These are phyloP conservation scores for Terana coerulea DNA, from an alignment of 768 basidiomycete species.

Conservation along the genomic window DNA sequence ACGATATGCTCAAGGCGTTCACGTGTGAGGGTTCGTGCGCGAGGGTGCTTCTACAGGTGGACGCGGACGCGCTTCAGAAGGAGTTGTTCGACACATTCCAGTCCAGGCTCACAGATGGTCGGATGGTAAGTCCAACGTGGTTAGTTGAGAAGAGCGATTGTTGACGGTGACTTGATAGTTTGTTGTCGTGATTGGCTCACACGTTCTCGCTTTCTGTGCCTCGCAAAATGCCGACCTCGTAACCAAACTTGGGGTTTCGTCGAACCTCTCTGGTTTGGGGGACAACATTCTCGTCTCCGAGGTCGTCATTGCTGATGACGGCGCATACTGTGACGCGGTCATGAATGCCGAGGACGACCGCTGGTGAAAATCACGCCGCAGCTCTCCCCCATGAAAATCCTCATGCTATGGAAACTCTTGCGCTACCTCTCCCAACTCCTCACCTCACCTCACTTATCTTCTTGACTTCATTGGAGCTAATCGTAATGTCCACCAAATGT, in stretches of 20 bases:
- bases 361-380: slow-evolving; percentile 16
- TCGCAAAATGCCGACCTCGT: slow-evolving; percentile 43
- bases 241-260: slow-evolving; percentile 48
- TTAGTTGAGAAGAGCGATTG: not conserved
- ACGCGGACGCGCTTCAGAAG: slow-evolving; percentile 40
- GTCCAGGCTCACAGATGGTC: slow-evolving; percentile 46
- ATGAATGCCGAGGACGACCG: slow-evolving; percentile 22
- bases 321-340: slow-evolving; percentile 57
- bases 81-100: slow-evolving; percentile 46
- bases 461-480: no score
- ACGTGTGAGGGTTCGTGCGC: slow-evolving; percentile 49
- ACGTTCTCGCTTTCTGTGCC: slow-evolving; percentile 57
- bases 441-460: no score
- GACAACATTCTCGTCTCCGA: slow-evolving; percentile 48
- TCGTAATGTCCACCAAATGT: no score
- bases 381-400: no score
- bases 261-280: slow-evolving; percentile 39
- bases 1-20: slow-evolving; percentile 49
- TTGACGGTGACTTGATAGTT: no score
- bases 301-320: slow-evolving; percentile 55
- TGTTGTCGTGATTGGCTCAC: slow-evolving; percentile 46
- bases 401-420: no score
- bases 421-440: no score
- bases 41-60: slow-evolving; percentile 35
- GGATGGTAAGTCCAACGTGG: slow-evolving; percentile 41